A percentile compares a stretch with the other conserved stretches of the same genome.
phyloP scores from a whole-genome alignment of 192 early-diverging fungal species.

The Linnemannia exigua region DNA sequence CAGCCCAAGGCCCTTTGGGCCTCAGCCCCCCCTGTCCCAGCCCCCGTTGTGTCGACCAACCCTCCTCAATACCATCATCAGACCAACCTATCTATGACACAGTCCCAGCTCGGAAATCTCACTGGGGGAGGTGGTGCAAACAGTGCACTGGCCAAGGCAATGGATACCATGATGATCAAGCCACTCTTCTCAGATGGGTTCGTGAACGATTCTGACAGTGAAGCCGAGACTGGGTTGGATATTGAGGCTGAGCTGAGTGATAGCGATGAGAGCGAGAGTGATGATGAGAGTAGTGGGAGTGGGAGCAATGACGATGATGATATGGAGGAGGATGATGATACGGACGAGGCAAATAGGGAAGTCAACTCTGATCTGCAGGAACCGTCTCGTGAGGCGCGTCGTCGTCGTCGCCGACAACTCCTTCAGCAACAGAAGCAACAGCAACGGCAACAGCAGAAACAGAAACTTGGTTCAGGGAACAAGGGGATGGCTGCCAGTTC shows the following conservation, averaged over 20 bases:
- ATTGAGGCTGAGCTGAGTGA: constrained; percentile 13
- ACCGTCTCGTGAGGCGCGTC: not conserved
- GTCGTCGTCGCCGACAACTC: not conserved
- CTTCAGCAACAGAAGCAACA: not conserved
- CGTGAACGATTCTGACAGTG: constrained; percentile 59
- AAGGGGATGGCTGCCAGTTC: constrained; percentile 11
- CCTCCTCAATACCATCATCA: not conserved
- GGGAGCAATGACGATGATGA: constrained; percentile 15
- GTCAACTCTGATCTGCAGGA: constrained; percentile 23
- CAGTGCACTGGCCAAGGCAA: constrained; percentile 38
- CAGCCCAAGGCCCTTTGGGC: constrained; percentile 11
- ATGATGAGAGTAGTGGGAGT: not conserved
- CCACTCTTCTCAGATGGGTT: constrained; percentile 69
- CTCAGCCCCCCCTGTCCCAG: not conserved
- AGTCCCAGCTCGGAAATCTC: not conserved
- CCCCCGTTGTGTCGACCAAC: not conserved
- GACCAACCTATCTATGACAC: not conserved
- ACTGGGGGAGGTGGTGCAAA: not conserved
- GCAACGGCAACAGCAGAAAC: not conserved
- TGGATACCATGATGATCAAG: constrained; percentile 63
- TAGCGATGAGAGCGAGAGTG: not conserved
- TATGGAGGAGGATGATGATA: constrained; percentile 27
- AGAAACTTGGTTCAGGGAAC: constrained; percentile 23
- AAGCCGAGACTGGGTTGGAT: constrained; percentile 56
- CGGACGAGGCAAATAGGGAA: constrained; percentile 50